These are phyloP conservation scores for Carallia pectinifolia DNA, from an alignment of 345 rosid genomes.

Conservation along the genomic window DNA sequence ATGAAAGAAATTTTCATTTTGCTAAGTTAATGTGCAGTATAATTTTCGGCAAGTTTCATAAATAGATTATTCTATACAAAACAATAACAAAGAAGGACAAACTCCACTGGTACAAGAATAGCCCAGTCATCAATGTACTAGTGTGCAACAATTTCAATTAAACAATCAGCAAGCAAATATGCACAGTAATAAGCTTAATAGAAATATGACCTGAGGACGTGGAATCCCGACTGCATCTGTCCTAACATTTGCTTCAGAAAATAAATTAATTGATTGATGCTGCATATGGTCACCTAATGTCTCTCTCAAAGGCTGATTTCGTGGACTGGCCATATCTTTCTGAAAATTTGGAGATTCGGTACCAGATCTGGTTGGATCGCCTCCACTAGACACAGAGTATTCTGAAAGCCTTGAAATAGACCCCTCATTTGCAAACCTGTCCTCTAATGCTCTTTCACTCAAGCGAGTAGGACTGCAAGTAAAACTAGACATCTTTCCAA, in stretches of 20 bases:
- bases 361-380: conserved; percentile 65
- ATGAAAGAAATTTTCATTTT: too few species aligned
- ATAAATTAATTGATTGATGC: conserved; percentile 33
- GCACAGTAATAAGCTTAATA: not conserved
- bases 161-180: not conserved
- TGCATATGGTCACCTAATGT: conserved; percentile 33
- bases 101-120: too few species aligned
- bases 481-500: conserved; percentile 68
- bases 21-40: too few species aligned
- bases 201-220: conserved; percentile 50
- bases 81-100: too few species aligned
- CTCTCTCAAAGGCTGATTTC: conserved; percentile 45
- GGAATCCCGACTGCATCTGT: conserved; percentile 46
- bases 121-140: not conserved
- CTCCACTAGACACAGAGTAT: conserved; percentile 77
- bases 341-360: conserved; percentile 68
- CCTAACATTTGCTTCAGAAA: conserved; percentile 41
- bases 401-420: conserved; percentile 81
- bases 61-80: too few species aligned
- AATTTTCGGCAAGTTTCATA: too few species aligned
- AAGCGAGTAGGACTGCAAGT: conserved; percentile 70
- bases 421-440: conserved; percentile 81
- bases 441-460: conserved; percentile 62
- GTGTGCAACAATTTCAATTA: not conserved
- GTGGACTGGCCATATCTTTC: conserved; percentile 64